phyloP scores from a whole-genome alignment of 2,329 filamentous ascomycete genomes.

The Neophaeococcomyces mojaviensis region DNA sequence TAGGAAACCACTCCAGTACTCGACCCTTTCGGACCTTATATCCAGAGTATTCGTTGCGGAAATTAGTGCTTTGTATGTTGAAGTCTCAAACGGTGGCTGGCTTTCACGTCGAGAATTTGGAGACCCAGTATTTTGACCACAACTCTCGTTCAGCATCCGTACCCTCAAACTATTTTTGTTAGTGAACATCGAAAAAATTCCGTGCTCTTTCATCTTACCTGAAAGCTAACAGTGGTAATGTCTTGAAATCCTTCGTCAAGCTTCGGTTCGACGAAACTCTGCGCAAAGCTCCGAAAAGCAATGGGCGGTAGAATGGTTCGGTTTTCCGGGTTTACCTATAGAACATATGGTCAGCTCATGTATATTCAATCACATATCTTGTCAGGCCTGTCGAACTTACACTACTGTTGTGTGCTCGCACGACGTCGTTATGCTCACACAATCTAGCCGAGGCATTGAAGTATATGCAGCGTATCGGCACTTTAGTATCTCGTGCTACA shows the following conservation, averaged over 20 bases:
- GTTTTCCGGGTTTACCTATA: slow-evolving; percentile 72
- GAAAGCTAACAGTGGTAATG: slow-evolving; percentile 66
- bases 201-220: slow-evolving; percentile 35
- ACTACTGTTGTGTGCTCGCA: slow-evolving; percentile 49
- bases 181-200: background rate
- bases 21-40: too few relatives aligned
- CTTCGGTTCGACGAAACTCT: slow-evolving; percentile 65
- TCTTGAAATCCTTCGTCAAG: slow-evolving; percentile 76
- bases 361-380: background rate
- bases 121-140: slow-evolving; percentile 25
- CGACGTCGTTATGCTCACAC: slow-evolving; percentile 78
- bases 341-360: slow-evolving; percentile 11
- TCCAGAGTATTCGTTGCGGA: background rate
- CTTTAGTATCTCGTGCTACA: slow-evolving; percentile 60
- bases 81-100: background rate
- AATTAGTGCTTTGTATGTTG: background rate
- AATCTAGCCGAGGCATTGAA: slow-evolving; percentile 67
- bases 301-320: slow-evolving; percentile 65
- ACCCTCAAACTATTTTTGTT: slow-evolving; percentile 18
- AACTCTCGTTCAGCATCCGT: slow-evolving; percentile 20
- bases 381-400: background rate
- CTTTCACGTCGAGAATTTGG: slow-evolving; percentile 26
- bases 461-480: slow-evolving; percentile 77
- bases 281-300: slow-evolving; percentile 70
- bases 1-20: background rate